Evolutionary conservation across 108 stramenopile species (phyloP).

Genomic region (Seminavis robusta): DNA sequence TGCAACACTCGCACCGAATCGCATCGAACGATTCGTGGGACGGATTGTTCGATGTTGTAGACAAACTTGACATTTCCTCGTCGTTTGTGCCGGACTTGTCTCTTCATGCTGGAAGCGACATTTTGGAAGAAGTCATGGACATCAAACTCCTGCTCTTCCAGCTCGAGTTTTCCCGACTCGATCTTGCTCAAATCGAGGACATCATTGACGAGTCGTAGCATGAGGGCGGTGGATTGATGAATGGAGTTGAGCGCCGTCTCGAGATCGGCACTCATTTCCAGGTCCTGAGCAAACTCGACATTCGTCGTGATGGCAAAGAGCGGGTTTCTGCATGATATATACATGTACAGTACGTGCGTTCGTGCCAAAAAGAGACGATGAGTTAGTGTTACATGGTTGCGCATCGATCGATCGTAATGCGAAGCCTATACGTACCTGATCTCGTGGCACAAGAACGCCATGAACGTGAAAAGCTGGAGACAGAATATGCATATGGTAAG

Average conservation of each 20-base stretch:
- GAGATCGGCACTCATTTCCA: not conserved
- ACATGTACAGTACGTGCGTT: no score
- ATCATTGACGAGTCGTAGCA: conserved; percentile 37
- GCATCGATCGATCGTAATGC: no score
- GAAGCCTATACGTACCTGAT: no score
- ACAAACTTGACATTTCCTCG: conserved; percentile 3
- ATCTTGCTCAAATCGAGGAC: conserved; percentile 34
- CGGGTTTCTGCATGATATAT: no score
- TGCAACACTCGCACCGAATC: conserved; percentile 25
- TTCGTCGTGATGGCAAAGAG: conserved; percentile 26
- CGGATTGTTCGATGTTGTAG: conserved; percentile 1
- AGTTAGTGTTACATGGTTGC: no score
- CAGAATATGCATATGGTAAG: no score
- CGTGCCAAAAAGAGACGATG: no score
- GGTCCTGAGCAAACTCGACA: conserved; percentile 17
- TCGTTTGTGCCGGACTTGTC: conserved; percentile 3
- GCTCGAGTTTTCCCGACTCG: conserved; percentile 34
- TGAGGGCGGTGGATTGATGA: conserved; percentile 16
- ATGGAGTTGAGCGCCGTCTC: conserved; percentile 7
- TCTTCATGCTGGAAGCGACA: conserved; percentile 6
- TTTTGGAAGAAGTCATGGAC: conserved; percentile 10
- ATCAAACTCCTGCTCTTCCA: conserved; percentile 25
- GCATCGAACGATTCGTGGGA: conserved; percentile 9
- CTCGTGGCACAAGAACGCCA: conserved; percentile 40
- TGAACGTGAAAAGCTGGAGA: conserved; percentile 35